Evolutionary conservation across 2,329 filamentous ascomycete genomes (phyloP), one percentile per base, ranked within the genome.

Genomic region (Stachybotrys echinatus): DNA sequence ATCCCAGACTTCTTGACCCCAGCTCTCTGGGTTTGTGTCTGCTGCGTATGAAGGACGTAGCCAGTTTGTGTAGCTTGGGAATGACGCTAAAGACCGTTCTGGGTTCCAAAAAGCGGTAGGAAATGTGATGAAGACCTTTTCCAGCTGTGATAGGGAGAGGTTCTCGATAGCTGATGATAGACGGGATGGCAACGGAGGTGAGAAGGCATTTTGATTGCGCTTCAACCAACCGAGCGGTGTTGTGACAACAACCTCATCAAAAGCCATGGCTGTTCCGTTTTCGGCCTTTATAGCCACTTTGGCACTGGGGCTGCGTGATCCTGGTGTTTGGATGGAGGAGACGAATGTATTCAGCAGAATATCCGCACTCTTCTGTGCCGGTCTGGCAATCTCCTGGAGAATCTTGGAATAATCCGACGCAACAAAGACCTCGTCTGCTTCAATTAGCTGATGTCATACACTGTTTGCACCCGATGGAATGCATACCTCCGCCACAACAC

Each of bases 1-100:
- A 50, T 92, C 91, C 51, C 95, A 76, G 48, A 83, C 80, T 69
- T 92, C 86, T 65, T 89, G 87, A 53, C 83, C 81, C 88, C 89
- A 94, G 52, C 74, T 68, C 6, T 76, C 58, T 2, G 83, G 79
- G 56, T 87, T 86, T 2, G 81, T 79, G 47, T 78, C 70, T 0
- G 72, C 54, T 0, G 84, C 78, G 64, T 95, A 95, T 2, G 63
- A 67, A 3, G 90, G 90, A 0, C 82, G 71, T 34, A 91, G 77
- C 79, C 89, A 95, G 61, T 90, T 84, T 42, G 83, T 84, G 66
- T 92, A 92, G 21, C 86, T 83, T 5, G 84, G 76, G 34, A 80
- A 72, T 43, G 70, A 69, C 34, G 70, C 63, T 12, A 67, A 64
- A 23, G 66, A 81, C 72, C 0, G 66, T 56, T 0, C 60, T 59